A percentile compares a stretch with the other conserved stretches of the same genome.
Conservation (phyloP, 441 rosid species). For the Adansonia gregorii region DNA sequence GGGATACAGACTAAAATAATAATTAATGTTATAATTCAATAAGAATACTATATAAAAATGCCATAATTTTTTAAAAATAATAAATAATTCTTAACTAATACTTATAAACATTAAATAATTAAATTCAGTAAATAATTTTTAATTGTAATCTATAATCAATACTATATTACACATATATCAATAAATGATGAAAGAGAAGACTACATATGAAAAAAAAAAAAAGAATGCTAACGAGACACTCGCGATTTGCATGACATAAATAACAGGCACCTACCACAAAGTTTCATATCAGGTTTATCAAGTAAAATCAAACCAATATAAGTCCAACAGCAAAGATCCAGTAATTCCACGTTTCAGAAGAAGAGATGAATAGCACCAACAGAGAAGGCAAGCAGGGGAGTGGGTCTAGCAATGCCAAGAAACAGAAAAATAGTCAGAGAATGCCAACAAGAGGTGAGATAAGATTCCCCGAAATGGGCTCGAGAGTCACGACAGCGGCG, state of each 20-base stretch:
- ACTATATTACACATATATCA: too few species aligned
- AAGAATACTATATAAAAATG: too few species aligned
- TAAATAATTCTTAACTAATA: too few species aligned
- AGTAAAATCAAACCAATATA: not conserved
- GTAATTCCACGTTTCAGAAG: not conserved
- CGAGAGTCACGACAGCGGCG: not conserved
- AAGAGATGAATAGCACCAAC: not conserved
- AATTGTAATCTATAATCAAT: too few species aligned
- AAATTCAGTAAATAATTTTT: too few species aligned
- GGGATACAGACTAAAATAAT: too few species aligned
- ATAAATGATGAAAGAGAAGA: too few species aligned
- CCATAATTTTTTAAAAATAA: too few species aligned
- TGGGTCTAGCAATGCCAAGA: not conserved
- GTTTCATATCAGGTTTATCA: not conserved
- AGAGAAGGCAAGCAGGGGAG: not conserved
- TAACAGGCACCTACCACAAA: not conserved
- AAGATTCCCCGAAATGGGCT: not conserved
- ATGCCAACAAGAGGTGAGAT: not conserved
- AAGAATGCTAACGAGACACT: not conserved
- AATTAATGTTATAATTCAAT: too few species aligned
- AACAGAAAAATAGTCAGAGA: not conserved
- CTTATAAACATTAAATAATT: too few species aligned
- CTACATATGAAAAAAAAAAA: too few species aligned
- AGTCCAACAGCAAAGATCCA: too few species aligned
- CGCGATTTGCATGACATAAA: not conserved